Conservation (phyloP, 2,329 filamentous ascomycete genomes). For the Hypomyces perniciosus region DNA sequence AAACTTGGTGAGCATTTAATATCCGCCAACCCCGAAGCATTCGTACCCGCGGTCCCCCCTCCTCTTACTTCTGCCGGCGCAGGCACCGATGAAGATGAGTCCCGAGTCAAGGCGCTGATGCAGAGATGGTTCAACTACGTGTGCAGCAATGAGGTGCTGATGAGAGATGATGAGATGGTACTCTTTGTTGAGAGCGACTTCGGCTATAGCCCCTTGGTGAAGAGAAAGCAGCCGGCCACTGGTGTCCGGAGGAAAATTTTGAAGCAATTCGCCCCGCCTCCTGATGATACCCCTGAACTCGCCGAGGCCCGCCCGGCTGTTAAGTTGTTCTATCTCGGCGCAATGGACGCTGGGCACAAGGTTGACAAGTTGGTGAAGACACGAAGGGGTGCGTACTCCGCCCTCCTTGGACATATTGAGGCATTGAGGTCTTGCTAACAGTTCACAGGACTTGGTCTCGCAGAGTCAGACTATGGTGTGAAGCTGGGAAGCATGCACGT, state of each 20-base stretch:
- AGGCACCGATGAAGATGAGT: constrained; percentile 93
- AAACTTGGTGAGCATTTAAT: constrained; percentile 96
- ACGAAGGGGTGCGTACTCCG: constrained; percentile 61
- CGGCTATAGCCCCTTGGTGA: constrained; percentile 91
- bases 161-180: constrained; percentile 93
- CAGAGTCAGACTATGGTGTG: constrained; percentile 88
- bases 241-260: constrained; percentile 91
- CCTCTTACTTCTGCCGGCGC: constrained; percentile 89
- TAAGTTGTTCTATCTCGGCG: constrained; percentile 90
- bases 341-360: constrained; percentile 97
- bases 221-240: constrained; percentile 94
- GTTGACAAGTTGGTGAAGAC: constrained; percentile 91
- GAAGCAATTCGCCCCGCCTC: constrained; percentile 96
- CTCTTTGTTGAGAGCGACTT: constrained; percentile 99
- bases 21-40: constrained; percentile 92
- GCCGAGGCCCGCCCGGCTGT: constrained; percentile 84
- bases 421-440: constrained; percentile 19
- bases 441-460: constrained; percentile 72
- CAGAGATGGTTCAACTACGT: constrained; percentile 95
- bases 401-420: not conserved
- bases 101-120: constrained; percentile 78
- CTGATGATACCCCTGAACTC: constrained; percentile 93
- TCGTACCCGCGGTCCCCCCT: constrained; percentile 93
- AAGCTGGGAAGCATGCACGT: constrained; percentile 82
- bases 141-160: constrained; percentile 84